A percentile compares a stretch with the other conserved stretches of the same genome.
Evolutionary conservation across 1,284 basidiomycete species (phyloP).

Genomic region (Tylopilus orsonianus): DNA sequence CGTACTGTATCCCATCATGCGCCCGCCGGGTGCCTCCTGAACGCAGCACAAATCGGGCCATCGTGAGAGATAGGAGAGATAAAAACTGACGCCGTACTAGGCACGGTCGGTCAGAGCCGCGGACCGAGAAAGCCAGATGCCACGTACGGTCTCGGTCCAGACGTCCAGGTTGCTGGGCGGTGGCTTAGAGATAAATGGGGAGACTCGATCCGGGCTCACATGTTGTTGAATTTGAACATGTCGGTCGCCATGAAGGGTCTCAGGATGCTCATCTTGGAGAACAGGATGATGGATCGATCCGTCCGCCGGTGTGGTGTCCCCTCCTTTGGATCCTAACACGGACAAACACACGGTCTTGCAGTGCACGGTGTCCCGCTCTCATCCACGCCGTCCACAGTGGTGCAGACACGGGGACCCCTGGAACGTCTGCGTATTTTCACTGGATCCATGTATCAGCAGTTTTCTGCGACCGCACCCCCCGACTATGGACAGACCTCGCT

Average conservation of each 20-base stretch:
- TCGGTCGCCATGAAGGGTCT: constrained; percentile 84
- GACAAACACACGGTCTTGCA: constrained; percentile 21
- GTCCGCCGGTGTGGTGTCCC: too few relatives aligned
- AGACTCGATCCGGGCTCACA: constrained; percentile 45
- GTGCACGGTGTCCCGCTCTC: constrained; percentile 31
- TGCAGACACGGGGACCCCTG: constrained; percentile 29
- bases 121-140: background rate
- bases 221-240: constrained; percentile 90
- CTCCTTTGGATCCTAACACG: constrained; percentile 32
- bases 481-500: constrained; percentile 36
- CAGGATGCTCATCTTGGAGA: constrained; percentile 61
- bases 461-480: constrained; percentile 35
- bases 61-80: constrained; percentile 80
- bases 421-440: constrained; percentile 31
- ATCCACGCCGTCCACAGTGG: constrained; percentile 1
- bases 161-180: constrained; percentile 79
- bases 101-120: constrained; percentile 5
- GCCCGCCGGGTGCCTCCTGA: constrained; percentile 74
- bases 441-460: constrained; percentile 39
- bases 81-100: constrained; percentile 85
- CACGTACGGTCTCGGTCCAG: constrained; percentile 87
- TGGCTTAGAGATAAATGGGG: constrained; percentile 1
- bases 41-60: constrained; percentile 90
- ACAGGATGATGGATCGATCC: too few relatives aligned
- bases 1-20: constrained; percentile 85